Evolutionary conservation across 495 filamentous ascomycete species (phyloP), one percentile per base, ranked within the genome.

Genomic region (Cladorrhinum samala): DNA sequence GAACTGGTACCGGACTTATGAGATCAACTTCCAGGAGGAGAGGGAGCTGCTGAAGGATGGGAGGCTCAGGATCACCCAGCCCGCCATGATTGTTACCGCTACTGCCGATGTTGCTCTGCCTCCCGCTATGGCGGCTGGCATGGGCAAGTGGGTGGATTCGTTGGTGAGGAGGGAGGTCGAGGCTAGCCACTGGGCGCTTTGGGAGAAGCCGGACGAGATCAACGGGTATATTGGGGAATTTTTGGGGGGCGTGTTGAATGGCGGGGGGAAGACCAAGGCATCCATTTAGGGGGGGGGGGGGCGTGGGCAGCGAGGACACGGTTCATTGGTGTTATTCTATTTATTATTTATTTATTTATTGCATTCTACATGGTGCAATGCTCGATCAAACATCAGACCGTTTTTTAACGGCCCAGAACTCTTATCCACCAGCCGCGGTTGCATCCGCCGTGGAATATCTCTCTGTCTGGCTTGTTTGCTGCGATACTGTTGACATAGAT

Each of bases 1-100:
- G 82, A 86, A 91, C 59, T 96, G 91, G 89, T 96, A 97, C 67
- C 78, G 86, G 14, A 86, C 81, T 2, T 66, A 74, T 1, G 62
- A 82, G 64, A 65, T 85, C 49, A 96, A 96, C 64, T 86, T 75
- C 62, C 74, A 87, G 9, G 88, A 95, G 47, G 92, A 96, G 58
- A 62, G 77, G 39, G 69, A 60, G 60, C 59, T 78, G 42, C 58
- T 60, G 5, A 65, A 68, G 50, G 21, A 44, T 46, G 54, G 59
- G 17, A 53, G 57, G 61, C 56, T 47, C 4, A 68, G 53, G 47
- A 77, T 95, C 55, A 72, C 79, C 16, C 70, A 83, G 43, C 92
- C 92, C 9, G 73, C 82, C 9, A 74, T 96, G 55, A 86, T 91
- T 60, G 76, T 98, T 46, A 75, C 78, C 53, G 91, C 87, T 0